Conservation (phyloP, 352 stramenopile species). For the Globisporangium mamillatum region DNA sequence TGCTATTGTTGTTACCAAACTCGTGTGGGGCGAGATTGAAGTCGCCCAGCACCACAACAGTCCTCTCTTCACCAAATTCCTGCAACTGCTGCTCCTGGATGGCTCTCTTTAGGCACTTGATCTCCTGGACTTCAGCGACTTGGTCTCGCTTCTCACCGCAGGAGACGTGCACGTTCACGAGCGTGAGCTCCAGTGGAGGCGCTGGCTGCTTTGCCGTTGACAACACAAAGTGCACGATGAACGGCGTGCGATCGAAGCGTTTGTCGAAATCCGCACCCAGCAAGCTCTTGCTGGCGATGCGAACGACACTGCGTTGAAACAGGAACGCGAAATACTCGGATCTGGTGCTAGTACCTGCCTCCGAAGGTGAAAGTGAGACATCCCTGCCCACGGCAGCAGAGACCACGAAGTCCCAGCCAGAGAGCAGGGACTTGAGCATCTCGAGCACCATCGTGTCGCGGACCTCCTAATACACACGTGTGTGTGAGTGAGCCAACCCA, state of each 20-base stretch:
- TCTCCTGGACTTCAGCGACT: conserved; percentile 32
- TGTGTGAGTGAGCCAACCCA: neutral
- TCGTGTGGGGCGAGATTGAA: conserved; percentile 67
- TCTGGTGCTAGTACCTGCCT: conserved; percentile 11
- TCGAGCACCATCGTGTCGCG: conserved; percentile 63
- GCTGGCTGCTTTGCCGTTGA: conserved; percentile 13
- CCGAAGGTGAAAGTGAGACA: neutral
- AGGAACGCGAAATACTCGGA: conserved; percentile 56
- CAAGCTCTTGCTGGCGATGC: conserved; percentile 25
- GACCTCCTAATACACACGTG: conserved; percentile 33
- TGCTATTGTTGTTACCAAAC: conserved; percentile 18
- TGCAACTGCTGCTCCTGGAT: conserved; percentile 13
- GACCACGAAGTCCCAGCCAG: conserved; percentile 55
- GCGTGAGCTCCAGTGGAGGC: conserved; percentile 28
- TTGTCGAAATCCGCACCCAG: conserved; percentile 17
- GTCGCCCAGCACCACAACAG: conserved; percentile 55
- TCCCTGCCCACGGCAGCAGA: conserved; percentile 36
- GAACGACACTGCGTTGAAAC: conserved; percentile 36
- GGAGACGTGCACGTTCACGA: conserved; percentile 57
- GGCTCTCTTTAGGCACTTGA: conserved; percentile 29
- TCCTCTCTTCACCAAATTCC: conserved; percentile 11
- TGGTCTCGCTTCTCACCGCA: conserved; percentile 32
- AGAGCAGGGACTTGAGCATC: conserved; percentile 47
- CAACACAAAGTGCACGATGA: conserved; percentile 40
- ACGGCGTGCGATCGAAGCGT: conserved; percentile 36